Evolutionary conservation across 768 basidiomycete genomes (phyloP).

Genomic region (Ramaria sp.): DNA sequence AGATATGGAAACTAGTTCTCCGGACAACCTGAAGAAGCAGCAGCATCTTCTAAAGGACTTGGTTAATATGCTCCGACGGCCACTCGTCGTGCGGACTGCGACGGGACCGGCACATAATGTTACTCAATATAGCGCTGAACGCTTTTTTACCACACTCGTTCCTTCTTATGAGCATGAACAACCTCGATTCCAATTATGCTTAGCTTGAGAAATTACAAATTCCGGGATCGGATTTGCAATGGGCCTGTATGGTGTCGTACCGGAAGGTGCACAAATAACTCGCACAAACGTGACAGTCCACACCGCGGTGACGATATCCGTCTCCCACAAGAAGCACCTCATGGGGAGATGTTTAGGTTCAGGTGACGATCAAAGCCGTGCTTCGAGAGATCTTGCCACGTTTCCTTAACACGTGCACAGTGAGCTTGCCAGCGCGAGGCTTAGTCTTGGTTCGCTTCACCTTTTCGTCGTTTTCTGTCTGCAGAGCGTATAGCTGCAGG

Average conservation of each 20-base stretch:
- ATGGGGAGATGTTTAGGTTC: constrained; percentile 34
- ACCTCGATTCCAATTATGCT: too few relatives aligned
- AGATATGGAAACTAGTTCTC: constrained; percentile 56
- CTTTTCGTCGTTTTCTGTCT: constrained; percentile 74
- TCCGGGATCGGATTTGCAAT: too few relatives aligned
- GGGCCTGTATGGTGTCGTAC: too few relatives aligned
- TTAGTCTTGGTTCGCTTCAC: constrained; percentile 15
- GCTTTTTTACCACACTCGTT: too few relatives aligned
- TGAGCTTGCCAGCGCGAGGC: neutral
- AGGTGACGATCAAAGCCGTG: constrained; percentile 70
- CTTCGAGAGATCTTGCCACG: constrained; percentile 67
- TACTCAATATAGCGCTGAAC: too few relatives aligned
- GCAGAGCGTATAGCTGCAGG: constrained; percentile 74
- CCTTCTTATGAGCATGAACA: too few relatives aligned
- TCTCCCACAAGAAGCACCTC: neutral
- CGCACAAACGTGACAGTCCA: constrained; percentile 28
- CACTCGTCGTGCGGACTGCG: too few relatives aligned
- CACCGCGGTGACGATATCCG: constrained; percentile 16
- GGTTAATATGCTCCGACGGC: too few relatives aligned
- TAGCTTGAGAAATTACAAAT: too few relatives aligned
- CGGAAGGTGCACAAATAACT: too few relatives aligned
- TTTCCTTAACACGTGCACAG: constrained; percentile 28
- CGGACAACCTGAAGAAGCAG: neutral
- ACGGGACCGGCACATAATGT: too few relatives aligned
- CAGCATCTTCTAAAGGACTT: too few relatives aligned